Evolutionary conservation across 768 basidiomycete genomes (phyloP), one percentile per base, ranked within the genome.

Genomic region (Amanita fuliginea): DNA sequence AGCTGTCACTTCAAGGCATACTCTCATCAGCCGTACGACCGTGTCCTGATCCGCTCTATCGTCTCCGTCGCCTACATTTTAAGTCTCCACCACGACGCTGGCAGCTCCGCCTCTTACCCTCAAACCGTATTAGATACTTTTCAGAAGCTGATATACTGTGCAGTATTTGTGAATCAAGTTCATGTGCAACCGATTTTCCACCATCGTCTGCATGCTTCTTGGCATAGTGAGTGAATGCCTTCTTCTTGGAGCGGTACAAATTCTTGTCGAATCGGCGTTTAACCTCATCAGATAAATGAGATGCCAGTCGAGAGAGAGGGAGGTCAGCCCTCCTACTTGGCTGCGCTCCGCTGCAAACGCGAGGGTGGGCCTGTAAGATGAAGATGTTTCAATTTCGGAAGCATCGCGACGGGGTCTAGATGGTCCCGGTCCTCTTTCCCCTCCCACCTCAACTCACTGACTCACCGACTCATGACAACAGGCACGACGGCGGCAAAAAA

Each of bases 201-300:
- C 80, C 79, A 62, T 93, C 87, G 67, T 97, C 95, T 51, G 94
- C 87, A 67, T 95, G 86, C 76, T 95, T 98, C 83, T 96, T 96
- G 67, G 96, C 94, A 71, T 99, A 99, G 66, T 92, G 91, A 63
- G 96, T 99, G 82, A 98, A 99, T 35, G 96, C 96, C 84, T 99
- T 99, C 82, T 98, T 98, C 88, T 99, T 99, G 44, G 92, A 95
- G 59, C 90, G 85, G 78, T 98, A 98, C 94, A 94, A 97, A 81
- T 95, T 96, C 80, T 93, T 94, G 86, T 98, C 97, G 85, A 99
- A 97, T 60, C 96, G 83, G 63, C 96, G 90, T 74, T 95, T 99
- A 67, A 98, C 66, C 67, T 97, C 94, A 67, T 97, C 96, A 34
- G 91, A 94, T 37, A 99, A 80, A 69, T 99, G 96, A 59, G 89